phyloP scores from a whole-genome alignment of 192 early-diverging fungal species.

The Coemansia sp. region DNA sequence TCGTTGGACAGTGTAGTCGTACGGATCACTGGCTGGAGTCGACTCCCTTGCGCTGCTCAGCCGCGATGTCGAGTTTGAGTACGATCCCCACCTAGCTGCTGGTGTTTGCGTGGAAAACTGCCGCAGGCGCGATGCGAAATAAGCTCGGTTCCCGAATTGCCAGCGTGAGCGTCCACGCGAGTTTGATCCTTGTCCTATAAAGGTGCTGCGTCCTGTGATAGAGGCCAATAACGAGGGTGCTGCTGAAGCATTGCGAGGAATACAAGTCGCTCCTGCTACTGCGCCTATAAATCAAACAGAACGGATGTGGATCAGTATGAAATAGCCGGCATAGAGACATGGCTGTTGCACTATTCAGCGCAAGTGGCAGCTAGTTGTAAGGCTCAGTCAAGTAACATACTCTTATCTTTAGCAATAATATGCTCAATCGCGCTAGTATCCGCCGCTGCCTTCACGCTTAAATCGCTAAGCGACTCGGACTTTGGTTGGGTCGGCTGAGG shows the following conservation, averaged over 20 bases:
- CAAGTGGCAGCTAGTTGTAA: not conserved
- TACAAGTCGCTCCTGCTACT: too few species aligned
- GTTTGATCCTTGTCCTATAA: not conserved
- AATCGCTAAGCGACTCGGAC: not conserved
- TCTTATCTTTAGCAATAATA: not conserved
- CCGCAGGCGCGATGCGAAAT: conserved; percentile 14
- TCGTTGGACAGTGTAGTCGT: conserved; percentile 40
- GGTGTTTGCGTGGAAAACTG: conserved; percentile 36
- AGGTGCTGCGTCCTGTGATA: not conserved
- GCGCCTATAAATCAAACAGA: not conserved
- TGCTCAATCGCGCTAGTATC: not conserved
- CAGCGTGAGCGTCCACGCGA: not conserved
- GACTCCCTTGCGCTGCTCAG: conserved; percentile 1
- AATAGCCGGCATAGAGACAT: not conserved
- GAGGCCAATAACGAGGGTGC: not conserved
- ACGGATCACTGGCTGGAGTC: conserved; percentile 12
- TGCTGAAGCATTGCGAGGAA: not conserved
- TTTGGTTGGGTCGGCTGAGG: not conserved
- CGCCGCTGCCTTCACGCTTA: not conserved
- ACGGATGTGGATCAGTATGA: not conserved
- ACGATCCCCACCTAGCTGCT: conserved; percentile 43
- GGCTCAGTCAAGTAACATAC: not conserved
- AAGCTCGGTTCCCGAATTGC: not conserved
- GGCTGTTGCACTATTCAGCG: not conserved
- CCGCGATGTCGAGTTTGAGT: conserved; percentile 25